Percentiles rank a stretch among this genome's conserved stretches.
These are phyloP conservation scores for Cyclotella choctawhatcheeana DNA, from an alignment of 108 stramenopile species.

Conservation along the genomic window DNA sequence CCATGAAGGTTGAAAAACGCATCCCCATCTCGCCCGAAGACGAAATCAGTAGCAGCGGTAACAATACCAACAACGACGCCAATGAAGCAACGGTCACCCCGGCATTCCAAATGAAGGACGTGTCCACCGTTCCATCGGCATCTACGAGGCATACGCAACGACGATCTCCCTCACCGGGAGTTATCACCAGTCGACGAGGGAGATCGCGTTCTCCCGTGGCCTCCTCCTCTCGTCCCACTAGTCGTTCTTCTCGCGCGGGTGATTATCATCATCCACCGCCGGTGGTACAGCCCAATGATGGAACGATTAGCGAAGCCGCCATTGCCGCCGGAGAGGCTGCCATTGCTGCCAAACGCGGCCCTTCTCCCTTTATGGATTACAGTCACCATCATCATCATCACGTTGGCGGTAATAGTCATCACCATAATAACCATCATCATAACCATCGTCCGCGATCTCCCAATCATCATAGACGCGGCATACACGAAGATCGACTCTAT, in stretches of 20 bases:
- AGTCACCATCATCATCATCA: not conserved
- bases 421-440: not conserved
- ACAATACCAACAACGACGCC: not conserved
- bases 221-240: conserved; percentile 10
- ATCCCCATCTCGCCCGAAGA: not conserved
- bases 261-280: not conserved
- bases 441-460: not conserved
- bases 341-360: conserved; percentile 2
- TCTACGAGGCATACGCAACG: too few species aligned
- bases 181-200: conserved; percentile 26
- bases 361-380: not conserved
- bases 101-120: conserved; percentile 20
- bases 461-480: not conserved
- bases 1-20: too few species aligned
- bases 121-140: conserved; percentile 10
- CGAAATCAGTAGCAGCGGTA: not conserved
- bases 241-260: conserved; percentile 13
- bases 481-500: not conserved
- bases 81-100: conserved; percentile 2
- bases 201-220: conserved; percentile 29
- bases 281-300: not conserved
- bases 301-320: not conserved
- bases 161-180: conserved; percentile 2
- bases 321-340: not conserved
- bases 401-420: too few species aligned